Evolutionary conservation across 2,329 filamentous ascomycete species (phyloP), one percentile per base, ranked within the genome.

Genomic region (Pseudogymnoascus sp.): DNA sequence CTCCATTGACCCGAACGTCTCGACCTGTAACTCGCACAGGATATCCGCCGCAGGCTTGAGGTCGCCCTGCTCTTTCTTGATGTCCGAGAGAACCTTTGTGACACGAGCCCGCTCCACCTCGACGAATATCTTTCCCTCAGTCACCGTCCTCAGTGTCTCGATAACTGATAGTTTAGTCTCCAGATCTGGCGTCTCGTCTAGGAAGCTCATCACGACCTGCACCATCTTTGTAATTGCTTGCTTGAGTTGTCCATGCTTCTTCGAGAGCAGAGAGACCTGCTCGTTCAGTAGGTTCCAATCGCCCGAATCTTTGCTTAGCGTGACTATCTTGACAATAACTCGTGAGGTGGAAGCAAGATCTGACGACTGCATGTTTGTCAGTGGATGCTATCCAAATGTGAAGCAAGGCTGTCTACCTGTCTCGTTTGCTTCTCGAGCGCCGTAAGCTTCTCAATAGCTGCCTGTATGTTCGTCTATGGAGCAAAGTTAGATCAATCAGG

Each of bases 231-330:
- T 97, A 72, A 93, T 95, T 73, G 95, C 95, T 79, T 97, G 95
- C 79, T 99, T 99, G 74, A 99, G 92, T 81, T 99, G 95, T 72
- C 93, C 91, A 89, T 99, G 95, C 82, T 99, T 99, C 87, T 99
- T 99, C 68, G 95, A 97, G 64, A 99, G 83, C 68, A 97, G 83
- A 71, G 96, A 83, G 67, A 96, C 91, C 79, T 99, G 95, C 79
- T 99, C 95, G 75, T 96, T 97, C 78, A 99, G 84, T 72, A 97
- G 80, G 76, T 86, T 88, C 95, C 95, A 99, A 76, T 99, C 92
- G 69, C 88, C 88, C 19, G 90, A 87, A 76, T 96, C 83, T 79
- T 97, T 97, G 81, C 91, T 93, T 81, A 97, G 86, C 74, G 91
- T 96, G 75, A 96, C 91, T 75, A 99, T 95, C 67, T 88, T 82